These are phyloP conservation scores for Microdochium trichocladiopsis DNA, from an alignment of 2,329 filamentous ascomycete genomes.

Conservation along the genomic window DNA sequence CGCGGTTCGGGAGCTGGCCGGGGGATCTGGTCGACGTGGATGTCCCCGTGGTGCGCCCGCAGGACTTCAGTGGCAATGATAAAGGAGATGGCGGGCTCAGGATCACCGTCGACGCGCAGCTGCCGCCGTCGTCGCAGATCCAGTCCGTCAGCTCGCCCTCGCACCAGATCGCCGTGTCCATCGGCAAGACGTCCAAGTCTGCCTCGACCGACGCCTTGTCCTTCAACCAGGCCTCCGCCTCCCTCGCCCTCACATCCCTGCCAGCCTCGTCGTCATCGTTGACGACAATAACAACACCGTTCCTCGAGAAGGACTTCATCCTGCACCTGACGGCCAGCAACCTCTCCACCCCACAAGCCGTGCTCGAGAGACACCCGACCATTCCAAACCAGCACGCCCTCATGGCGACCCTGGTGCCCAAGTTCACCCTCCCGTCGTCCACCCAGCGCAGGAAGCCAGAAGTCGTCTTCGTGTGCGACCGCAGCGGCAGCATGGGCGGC, in stretches of 20 bases:
- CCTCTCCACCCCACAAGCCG: slow-evolving; percentile 51
- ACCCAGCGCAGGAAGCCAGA: slow-evolving; percentile 38
- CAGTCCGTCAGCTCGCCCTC: slow-evolving; percentile 58
- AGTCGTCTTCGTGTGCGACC: slow-evolving; percentile 66
- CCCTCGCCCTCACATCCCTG: slow-evolving; percentile 33
- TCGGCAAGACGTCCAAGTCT: slow-evolving; percentile 48
- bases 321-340: slow-evolving; percentile 56
- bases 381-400: slow-evolving; percentile 56
- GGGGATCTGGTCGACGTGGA: slow-evolving; percentile 17
- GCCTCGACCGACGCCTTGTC: slow-evolving; percentile 35
- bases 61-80: not conserved
- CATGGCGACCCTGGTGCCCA: slow-evolving; percentile 66
- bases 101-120: slow-evolving; percentile 52
- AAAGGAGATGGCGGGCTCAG: slow-evolving; percentile 30
- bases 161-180: slow-evolving; percentile 58
- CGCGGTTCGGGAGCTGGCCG: slow-evolving; percentile 52
- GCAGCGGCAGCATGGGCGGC: slow-evolving; percentile 57
- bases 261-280: no score
- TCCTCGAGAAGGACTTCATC: slow-evolving; percentile 59
- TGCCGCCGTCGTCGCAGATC: slow-evolving; percentile 49
- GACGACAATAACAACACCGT: slow-evolving; percentile 29
- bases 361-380: slow-evolving; percentile 59
- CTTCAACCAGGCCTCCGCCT: slow-evolving; percentile 55
- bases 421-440: slow-evolving; percentile 48
- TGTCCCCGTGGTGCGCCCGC: not conserved